A percentile compares a stretch with the other conserved stretches of the same genome.
These are phyloP conservation scores for Protomyces lactucae-debilis DNA, from an alignment of 1,139 yeast species.

Conservation along the genomic window DNA sequence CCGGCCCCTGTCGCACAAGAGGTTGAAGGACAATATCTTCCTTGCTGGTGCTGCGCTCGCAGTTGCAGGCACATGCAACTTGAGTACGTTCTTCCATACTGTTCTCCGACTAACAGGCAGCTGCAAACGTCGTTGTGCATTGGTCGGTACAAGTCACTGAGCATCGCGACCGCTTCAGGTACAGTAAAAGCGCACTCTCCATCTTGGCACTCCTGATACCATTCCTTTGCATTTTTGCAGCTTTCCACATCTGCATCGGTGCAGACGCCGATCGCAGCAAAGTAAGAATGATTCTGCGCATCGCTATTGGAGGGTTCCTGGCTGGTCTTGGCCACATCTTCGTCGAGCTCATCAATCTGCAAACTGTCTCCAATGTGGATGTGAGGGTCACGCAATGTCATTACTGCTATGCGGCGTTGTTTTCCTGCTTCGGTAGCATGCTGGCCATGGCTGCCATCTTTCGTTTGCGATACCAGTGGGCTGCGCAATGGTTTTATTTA, in stretches of 20 bases:
- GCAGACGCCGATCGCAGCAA: neutral
- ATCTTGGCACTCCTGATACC: neutral
- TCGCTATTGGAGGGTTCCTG: constrained; percentile 9
- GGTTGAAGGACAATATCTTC: neutral
- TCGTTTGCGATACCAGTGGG: constrained; percentile 22
- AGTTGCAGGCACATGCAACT: constrained; percentile 26
- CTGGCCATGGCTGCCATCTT: constrained; percentile 13
- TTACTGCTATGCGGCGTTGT: constrained; percentile 10
- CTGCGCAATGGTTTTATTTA: neutral
- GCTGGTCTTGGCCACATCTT: neutral
- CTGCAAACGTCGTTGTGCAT: neutral
- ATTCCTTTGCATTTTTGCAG: neutral
- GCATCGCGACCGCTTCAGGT: neutral
- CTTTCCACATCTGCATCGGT: constrained; percentile 2
- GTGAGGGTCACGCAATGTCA: constrained; percentile 1
- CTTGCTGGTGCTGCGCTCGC: constrained; percentile 18
- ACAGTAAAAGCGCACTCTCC: constrained; percentile 1
- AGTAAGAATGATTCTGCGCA: constrained; percentile 3
- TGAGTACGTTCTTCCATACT: constrained; percentile 23
- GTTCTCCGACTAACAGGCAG: constrained; percentile 12
- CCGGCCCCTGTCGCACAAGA: constrained; percentile 1
- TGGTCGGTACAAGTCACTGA: neutral
- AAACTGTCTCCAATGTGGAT: constrained; percentile 12
- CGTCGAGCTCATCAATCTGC: neutral
- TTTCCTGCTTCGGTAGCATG: constrained; percentile 20